phyloP scores from a whole-genome alignment of 2,329 filamentous ascomycete genomes.

The Talaromyces sp. region DNA sequence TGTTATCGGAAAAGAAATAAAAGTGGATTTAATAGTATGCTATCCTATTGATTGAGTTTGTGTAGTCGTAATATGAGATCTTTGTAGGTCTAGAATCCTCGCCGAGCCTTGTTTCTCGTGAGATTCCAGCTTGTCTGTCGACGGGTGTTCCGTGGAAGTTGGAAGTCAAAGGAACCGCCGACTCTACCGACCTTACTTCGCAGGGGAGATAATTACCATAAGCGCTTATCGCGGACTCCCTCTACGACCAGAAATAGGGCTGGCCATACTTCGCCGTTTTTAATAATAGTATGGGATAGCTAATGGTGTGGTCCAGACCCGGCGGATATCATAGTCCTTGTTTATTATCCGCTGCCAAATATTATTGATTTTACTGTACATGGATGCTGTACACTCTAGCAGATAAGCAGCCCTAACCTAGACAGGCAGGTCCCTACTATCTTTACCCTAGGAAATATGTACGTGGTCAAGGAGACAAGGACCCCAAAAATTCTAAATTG shows the following conservation, averaged over 20 bases:
- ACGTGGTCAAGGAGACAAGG: neutral
- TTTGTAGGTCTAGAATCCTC: neutral
- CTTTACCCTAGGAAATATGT: neutral
- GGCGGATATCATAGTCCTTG: neutral
- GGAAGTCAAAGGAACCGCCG: neutral
- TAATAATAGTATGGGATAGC: neutral
- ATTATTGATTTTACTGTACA: neutral
- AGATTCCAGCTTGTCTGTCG: neutral
- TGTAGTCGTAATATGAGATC: neutral
- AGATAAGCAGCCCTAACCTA: neutral
- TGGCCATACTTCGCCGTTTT: neutral
- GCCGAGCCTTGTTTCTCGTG: neutral
- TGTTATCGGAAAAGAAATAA: constrained; percentile 12
- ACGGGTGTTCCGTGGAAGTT: neutral
- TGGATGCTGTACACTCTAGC: neutral
- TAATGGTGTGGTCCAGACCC: constrained; percentile 1
- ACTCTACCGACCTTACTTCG: no score
- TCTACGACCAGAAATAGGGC: neutral
- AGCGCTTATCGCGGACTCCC: constrained; percentile 14
- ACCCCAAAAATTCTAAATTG: neutral
- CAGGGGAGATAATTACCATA: neutral
- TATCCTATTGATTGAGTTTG: neutral
- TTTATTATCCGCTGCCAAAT: neutral
- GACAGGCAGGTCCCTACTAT: constrained; percentile 6
- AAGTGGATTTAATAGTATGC: constrained; percentile 11